Percentiles rank a stretch among this genome's conserved stretches.
phyloP scores from a whole-genome alignment of 2,329 filamentous ascomycete genomes.

The Penicillium sp. region DNA sequence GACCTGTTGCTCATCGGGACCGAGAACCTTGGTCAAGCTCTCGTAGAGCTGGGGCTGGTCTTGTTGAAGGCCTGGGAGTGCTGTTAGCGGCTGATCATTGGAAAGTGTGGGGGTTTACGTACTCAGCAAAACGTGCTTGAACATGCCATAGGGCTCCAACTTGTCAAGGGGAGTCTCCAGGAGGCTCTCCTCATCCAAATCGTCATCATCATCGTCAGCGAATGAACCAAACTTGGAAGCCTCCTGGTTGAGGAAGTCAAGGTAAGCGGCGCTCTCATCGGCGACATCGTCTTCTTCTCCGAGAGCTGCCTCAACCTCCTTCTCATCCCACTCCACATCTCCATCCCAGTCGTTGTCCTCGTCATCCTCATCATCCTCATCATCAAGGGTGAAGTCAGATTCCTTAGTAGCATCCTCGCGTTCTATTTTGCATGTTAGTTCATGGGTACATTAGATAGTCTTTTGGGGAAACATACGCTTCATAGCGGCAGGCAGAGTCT shows the following conservation, averaged over 20 bases:
- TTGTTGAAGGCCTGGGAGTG: slow-evolving; percentile 72
- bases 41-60: slow-evolving; percentile 89
- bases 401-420: slow-evolving; percentile 90
- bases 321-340: slow-evolving; percentile 69
- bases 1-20: slow-evolving; percentile 76
- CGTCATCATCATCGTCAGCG: slow-evolving; percentile 75
- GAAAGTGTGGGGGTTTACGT: slow-evolving; percentile 46
- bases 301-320: slow-evolving; percentile 62
- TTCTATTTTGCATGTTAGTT: slow-evolving; percentile 52
- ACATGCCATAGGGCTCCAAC: slow-evolving; percentile 89
- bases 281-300: slow-evolving; percentile 68
- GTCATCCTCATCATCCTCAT: slow-evolving; percentile 72
- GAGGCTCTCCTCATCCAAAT: slow-evolving; percentile 88
- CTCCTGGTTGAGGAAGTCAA: slow-evolving; percentile 95
- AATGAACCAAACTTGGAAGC: slow-evolving; percentile 80
- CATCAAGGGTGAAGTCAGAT: slow-evolving; percentile 76
- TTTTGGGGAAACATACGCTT: slow-evolving; percentile 63
- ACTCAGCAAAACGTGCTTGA: slow-evolving; percentile 82
- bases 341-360: slow-evolving; percentile 83
- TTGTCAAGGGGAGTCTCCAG: slow-evolving; percentile 94
- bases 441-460: slow-evolving; percentile 24
- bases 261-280: slow-evolving; percentile 90
- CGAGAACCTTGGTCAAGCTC: slow-evolving; percentile 75
- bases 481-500: slow-evolving; percentile 81
- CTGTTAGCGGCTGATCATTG: slow-evolving; percentile 31